Evolutionary conservation across 257 asterid genomes (phyloP).

Genomic region (Jasminum sambac): DNA sequence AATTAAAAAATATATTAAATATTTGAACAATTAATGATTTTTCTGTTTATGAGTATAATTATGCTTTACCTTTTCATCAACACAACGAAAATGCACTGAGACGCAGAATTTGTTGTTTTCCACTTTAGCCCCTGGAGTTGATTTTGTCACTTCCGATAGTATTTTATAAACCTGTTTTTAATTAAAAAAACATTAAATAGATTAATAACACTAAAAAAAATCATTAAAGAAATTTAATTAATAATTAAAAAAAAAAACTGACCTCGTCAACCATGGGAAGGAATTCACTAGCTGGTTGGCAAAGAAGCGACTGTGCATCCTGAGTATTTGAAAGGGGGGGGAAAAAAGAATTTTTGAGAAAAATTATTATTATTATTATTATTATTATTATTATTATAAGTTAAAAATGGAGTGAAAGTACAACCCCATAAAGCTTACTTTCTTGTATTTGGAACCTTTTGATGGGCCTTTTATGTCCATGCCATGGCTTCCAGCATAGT

Average conservation of each 20-base stretch:
- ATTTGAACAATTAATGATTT: too few relatives aligned
- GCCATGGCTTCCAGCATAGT: constrained; percentile 99
- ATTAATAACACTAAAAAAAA: background rate
- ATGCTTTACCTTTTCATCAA: constrained; percentile 73
- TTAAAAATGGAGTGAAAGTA: constrained; percentile 2
- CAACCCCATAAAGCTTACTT: constrained; percentile 41
- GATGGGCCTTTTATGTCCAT: constrained; percentile 99
- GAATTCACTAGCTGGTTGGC: constrained; percentile 84
- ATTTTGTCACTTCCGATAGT: constrained; percentile 62
- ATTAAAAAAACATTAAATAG: background rate
- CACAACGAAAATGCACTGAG: constrained; percentile 93
- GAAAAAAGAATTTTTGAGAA: background rate
- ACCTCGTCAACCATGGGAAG: constrained; percentile 88
- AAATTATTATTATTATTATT: constrained; percentile 5
- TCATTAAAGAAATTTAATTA: background rate
- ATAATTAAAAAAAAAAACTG: constrained; percentile 7
- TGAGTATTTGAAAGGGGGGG: constrained; percentile 17
- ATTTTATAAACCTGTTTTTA: constrained; percentile 62
- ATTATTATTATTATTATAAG: constrained; percentile 3
- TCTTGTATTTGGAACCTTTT: constrained; percentile 66
- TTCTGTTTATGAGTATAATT: background rate
- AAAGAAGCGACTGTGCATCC: constrained; percentile 54
- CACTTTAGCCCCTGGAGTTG: constrained; percentile 69
- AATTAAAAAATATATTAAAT: too few relatives aligned
- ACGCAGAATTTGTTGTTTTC: constrained; percentile 88